Conservation (phyloP, 352 stramenopile species). For the Bremia lactucae region DNA sequence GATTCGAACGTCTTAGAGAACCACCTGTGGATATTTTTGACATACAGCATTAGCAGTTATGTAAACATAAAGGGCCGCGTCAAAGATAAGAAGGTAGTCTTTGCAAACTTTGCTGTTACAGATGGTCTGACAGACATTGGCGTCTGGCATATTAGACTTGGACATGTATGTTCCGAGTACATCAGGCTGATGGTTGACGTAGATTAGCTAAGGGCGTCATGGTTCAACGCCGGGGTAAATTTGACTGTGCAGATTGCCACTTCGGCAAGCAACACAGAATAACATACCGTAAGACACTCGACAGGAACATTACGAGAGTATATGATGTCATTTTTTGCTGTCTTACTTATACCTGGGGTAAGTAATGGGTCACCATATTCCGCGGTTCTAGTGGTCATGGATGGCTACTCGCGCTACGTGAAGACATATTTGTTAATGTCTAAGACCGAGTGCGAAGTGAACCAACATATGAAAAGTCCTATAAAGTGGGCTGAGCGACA, state of each 20-base stretch:
- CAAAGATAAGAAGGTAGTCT: background rate
- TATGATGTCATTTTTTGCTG: conserved; percentile 9
- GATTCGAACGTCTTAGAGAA: background rate
- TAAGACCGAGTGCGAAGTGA: background rate
- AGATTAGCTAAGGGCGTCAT: conserved; percentile 9
- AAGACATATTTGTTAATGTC: conserved; percentile 1
- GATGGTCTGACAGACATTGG: background rate
- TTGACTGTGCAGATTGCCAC: conserved; percentile 8
- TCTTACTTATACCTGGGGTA: conserved; percentile 6
- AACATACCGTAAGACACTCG: conserved; percentile 4
- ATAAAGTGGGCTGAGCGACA: background rate
- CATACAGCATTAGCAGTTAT: conserved; percentile 6
- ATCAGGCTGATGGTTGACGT: conserved; percentile 8
- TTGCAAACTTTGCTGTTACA: background rate
- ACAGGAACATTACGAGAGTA: background rate
- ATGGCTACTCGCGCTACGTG: conserved; percentile 4
- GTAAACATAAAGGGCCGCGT: background rate
- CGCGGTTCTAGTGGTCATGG: conserved; percentile 3
- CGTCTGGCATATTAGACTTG: conserved; percentile 3
- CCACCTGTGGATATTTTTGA: conserved; percentile 4
- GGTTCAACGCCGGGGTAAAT: conserved; percentile 1
- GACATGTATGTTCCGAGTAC: conserved; percentile 4
- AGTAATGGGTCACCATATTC: conserved; percentile 2
- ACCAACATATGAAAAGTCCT: background rate
- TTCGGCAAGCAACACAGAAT: conserved; percentile 10